Conservation (phyloP, 441 rosid species). For the Gossypium schwendimanii region DNA sequence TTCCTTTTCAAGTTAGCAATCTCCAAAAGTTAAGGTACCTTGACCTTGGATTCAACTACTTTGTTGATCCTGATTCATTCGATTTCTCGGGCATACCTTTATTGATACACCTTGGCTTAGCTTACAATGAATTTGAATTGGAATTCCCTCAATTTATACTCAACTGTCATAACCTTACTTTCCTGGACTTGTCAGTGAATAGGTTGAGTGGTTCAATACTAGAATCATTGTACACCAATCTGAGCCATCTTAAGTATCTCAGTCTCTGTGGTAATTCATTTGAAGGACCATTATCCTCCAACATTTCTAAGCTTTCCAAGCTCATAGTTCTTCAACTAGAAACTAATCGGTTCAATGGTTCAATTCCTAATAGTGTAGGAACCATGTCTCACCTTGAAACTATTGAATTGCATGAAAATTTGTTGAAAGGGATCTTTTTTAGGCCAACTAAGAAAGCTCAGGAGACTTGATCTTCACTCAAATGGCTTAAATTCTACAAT, state of each 20-base stretch:
- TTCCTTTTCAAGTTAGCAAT: constrained; percentile 34
- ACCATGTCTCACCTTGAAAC: no score
- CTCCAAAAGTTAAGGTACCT: constrained; percentile 37
- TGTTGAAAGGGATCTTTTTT: no score
- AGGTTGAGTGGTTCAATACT: constrained; percentile 31
- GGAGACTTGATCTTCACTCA: no score
- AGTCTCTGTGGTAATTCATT: constrained; percentile 33
- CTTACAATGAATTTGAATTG: constrained; percentile 13
- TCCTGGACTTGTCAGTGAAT: constrained; percentile 48
- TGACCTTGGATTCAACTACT: constrained; percentile 40
- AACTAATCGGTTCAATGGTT: constrained; percentile 32
- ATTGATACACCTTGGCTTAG: constrained; percentile 40
- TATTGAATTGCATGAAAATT: no score
- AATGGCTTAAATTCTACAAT: no score
- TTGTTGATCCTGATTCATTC: constrained; percentile 42
- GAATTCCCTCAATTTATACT: constrained; percentile 43
- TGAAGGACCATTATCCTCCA: constrained; percentile 34
- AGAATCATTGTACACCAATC: constrained; percentile 29
- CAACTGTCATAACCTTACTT: constrained; percentile 33
- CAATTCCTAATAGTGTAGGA: constrained; percentile 2
- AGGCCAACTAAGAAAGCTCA: no score
- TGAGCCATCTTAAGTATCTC: constrained; percentile 34
- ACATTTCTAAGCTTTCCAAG: constrained; percentile 43
- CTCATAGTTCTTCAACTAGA: constrained; percentile 32
- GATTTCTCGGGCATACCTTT: constrained; percentile 38